Conservation (phyloP, 2,329 filamentous ascomycete genomes). For the Elsinoe perseae region DNA sequence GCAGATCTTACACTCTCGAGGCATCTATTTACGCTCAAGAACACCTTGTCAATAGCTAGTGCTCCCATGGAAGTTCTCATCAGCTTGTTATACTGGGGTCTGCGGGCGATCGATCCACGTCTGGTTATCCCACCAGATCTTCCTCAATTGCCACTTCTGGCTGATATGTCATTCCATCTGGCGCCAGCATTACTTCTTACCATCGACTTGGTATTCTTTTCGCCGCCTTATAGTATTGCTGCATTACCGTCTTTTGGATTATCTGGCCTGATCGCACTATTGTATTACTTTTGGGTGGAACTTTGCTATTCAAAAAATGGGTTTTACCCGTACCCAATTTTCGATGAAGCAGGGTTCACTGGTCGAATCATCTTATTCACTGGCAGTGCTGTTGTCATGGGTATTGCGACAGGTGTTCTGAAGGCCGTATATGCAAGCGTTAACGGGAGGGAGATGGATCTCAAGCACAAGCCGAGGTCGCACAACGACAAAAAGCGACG, state of each 20-base stretch:
- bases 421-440: slow-evolving; percentile 62
- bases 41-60: slow-evolving; percentile 56
- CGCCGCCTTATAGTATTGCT: slow-evolving; percentile 63
- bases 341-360: slow-evolving; percentile 56
- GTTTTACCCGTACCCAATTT: slow-evolving; percentile 79
- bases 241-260: slow-evolving; percentile 52
- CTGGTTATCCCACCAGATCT: slow-evolving; percentile 45
- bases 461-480: not conserved
- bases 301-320: slow-evolving; percentile 61
- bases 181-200: slow-evolving; percentile 58
- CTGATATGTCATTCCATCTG: slow-evolving; percentile 59
- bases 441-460: slow-evolving; percentile 44
- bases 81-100: slow-evolving; percentile 64
- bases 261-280: slow-evolving; percentile 52
- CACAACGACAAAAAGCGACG: not conserved
- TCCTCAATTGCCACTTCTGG: slow-evolving; percentile 37
- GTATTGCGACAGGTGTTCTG: slow-evolving; percentile 57
- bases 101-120: slow-evolving; percentile 48
- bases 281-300: slow-evolving; percentile 73
- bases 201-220: slow-evolving; percentile 59
- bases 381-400: slow-evolving; percentile 56
- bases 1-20: slow-evolving; percentile 56
- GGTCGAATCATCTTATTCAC: slow-evolving; percentile 64
- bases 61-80: slow-evolving; percentile 66
- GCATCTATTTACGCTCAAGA: slow-evolving; percentile 58